Evolutionary conservation across 2,329 filamentous ascomycete genomes (phyloP).

Genomic region (Penicillium sclerotigenum): DNA sequence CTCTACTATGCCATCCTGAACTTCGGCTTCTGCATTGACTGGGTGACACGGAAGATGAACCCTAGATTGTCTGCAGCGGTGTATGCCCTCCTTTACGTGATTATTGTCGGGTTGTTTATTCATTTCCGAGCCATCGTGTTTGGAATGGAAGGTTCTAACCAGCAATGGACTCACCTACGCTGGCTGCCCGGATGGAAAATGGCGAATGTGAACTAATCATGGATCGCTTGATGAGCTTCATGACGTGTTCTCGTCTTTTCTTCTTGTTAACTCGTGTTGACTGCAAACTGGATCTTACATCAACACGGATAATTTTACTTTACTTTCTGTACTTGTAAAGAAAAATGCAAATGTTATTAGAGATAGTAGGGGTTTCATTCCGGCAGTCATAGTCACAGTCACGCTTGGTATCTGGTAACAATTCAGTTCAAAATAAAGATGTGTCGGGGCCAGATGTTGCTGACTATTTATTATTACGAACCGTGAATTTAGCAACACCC

Average conservation of each 20-base stretch:
- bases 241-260: background rate
- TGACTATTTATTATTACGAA: background rate
- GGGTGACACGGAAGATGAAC: conserved; percentile 67
- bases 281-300: background rate
- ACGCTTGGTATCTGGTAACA: background rate
- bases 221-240: background rate
- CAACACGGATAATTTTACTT: background rate
- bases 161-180: conserved; percentile 85
- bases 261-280: background rate
- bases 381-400: background rate
- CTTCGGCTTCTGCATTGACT: conserved; percentile 85
- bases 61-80: conserved; percentile 62
- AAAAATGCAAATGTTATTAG: background rate
- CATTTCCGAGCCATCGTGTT: conserved; percentile 93
- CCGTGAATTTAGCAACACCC: conserved; percentile 37
- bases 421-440: background rate
- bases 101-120: conserved; percentile 77
- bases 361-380: background rate
- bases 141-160: conserved; percentile 84
- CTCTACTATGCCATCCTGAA: conserved; percentile 94
- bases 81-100: conserved; percentile 71
- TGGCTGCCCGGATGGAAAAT: conserved; percentile 90
- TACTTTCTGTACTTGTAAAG: background rate
- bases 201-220: conserved; percentile 63
- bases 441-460: background rate